phyloP scores from a whole-genome alignment of 805 yeast species.

The Pichia deserticola region DNA sequence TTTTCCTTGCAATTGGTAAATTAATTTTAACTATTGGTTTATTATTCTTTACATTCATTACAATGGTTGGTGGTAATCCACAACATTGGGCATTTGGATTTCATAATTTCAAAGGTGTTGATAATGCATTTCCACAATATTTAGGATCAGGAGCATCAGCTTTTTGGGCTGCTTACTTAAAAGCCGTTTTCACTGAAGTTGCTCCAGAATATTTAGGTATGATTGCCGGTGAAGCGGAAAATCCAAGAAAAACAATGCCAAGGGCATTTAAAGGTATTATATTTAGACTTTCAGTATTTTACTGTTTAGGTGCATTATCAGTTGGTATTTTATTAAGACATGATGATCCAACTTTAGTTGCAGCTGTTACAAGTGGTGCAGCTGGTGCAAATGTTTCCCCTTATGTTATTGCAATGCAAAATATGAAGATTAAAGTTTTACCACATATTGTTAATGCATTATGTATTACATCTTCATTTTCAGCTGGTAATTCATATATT shows the following conservation, averaged over 20 bases:
- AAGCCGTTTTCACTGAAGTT: constrained; percentile 66
- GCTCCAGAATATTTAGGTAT: constrained; percentile 84
- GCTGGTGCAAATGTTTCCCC: constrained; percentile 81
- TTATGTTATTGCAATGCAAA: constrained; percentile 74
- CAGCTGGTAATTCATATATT: constrained; percentile 78
- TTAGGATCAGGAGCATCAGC: constrained; percentile 55
- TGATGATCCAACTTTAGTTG: constrained; percentile 52
- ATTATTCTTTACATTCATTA: constrained; percentile 64
- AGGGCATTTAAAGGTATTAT: constrained; percentile 72
- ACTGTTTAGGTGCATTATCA: constrained; percentile 66
- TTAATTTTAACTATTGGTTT: constrained; percentile 69
- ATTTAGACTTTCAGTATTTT: constrained; percentile 57
- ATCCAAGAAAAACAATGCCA: constrained; percentile 56
- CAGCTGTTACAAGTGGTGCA: constrained; percentile 50
- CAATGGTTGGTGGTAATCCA: constrained; percentile 89
- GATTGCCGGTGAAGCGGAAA: constrained; percentile 77
- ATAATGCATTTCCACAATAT: constrained; percentile 46
- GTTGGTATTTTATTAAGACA: constrained; percentile 73
- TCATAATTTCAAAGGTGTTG: constrained; percentile 19
- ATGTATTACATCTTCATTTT: constrained; percentile 65
- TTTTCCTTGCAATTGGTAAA: constrained; percentile 69
- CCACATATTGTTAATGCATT: constrained; percentile 78
- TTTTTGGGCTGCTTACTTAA: constrained; percentile 57
- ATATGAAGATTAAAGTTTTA: constrained; percentile 54
- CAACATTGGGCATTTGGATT: constrained; percentile 36